Base-by-base conservation (phyloP, 306 rosid species). In the Lathyrus tuberosus region DNA sequence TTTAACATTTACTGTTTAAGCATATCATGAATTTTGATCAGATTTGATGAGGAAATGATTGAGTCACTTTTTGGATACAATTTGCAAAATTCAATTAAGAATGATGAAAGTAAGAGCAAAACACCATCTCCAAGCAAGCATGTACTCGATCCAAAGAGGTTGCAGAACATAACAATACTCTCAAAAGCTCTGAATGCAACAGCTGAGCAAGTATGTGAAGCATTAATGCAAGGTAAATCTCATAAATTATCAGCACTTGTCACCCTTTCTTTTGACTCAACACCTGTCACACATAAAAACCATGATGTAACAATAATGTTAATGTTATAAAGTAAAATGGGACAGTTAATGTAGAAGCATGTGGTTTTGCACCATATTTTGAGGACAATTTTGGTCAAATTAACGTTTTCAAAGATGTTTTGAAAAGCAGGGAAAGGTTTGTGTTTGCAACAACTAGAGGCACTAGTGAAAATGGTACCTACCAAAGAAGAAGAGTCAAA, bases 41-140 rank as follows among this genome's bases (percentile, higher is more conserved):
- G 99, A 83, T 84, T 95, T 49, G 95, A 95, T 42, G 99, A 95
- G 84, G 96, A 95, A 84, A 95, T 95, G 97, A 95, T 95, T 7
- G 96, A 95, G 79, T 91, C 99, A 44, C 96, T 95, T 62, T 95
- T 95, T 47, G 99, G 99, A 22, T 95, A 95, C 91, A 89, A 89
- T 75, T 81, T 89, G 47, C 95, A 87, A 67, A 83, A 71, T 72
- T 56, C 95, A 24, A 77, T 89, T 71, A 91, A 87, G 79, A 87
- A 80, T 68, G 99, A 91, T 0, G 99, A 89, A 76, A 48, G 83
- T 49, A 95, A 86, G 74, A 87, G 92, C 77, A 94, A 94, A 77
- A 95, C 73, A 60, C 97, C 99, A 20, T 94, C 97, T 24, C 99
- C 97, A 69, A 83, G 92, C 80, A 89, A 91, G 80, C 92, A 95